Base-by-base conservation (phyloP, 805 yeast genomes). In the Debaryomyces prosopidis region DNA sequence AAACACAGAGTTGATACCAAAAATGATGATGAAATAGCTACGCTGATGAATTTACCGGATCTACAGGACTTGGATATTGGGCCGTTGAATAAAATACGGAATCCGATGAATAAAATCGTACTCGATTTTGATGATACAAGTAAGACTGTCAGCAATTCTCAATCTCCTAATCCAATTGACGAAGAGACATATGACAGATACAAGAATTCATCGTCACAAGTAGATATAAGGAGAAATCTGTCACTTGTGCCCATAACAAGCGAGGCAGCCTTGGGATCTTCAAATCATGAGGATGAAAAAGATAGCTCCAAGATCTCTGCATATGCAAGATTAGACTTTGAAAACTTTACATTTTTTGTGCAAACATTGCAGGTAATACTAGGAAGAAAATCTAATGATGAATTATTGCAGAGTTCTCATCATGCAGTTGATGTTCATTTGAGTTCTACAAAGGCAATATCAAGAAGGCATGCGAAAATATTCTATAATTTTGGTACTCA, bases 401-500 rank as follows among this genome's bases (percentile, higher is more conserved):
- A 69, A 35, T 52, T 62, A n/a, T 51, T 65, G 20, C 92, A 85
- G 56, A 80, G 84, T 44, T 85, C 85, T 52, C 80, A 75, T 43
- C 85, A 86, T 55, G 79, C 87, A 4, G 88, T 92, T 9, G 99
- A 92, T 68, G 96, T 94, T 36, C 96, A 94, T 69, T 68, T 94
- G 36, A 96, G 97, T 8, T 82, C 88, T 11, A 87, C 91, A 35
- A 94, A 94, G 69, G 96, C 97, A 8, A 89, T 94, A 14, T 89
- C 97, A 5, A 73, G 99, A 60, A 76, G 89, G 47, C 99, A 94
- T 66, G 99, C 98, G 4, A 91, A 89, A 66, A 92, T 94, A 12
- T 92, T 91, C 63, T 94, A 92, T 71, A 94, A 94, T 62, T 94
- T 94, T 66, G 98, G 97, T 3, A 90, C 95, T 3, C 98, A 92